phyloP scores from a whole-genome alignment of 2,329 filamentous ascomycete species.

The Ascochyta fabae region DNA sequence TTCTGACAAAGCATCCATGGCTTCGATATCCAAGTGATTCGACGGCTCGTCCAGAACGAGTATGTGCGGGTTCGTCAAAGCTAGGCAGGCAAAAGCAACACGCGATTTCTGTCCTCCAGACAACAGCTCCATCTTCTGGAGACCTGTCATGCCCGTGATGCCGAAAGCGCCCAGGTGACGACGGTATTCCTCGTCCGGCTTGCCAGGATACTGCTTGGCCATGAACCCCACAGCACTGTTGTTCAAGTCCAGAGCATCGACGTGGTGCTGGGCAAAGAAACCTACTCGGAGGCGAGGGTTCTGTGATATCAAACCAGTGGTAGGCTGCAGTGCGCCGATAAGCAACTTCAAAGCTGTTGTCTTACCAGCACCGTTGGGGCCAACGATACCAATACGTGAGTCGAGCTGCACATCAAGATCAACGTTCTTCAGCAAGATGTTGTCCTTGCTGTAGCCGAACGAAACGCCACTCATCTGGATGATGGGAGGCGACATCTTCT shows the following conservation, averaged over 20 bases:
- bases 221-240: constrained; percentile 94
- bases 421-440: constrained; percentile 80
- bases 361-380: constrained; percentile 97
- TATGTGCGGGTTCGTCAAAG: constrained; percentile 92
- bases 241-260: constrained; percentile 91
- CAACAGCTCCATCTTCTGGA: constrained; percentile 92
- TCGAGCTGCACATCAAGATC: constrained; percentile 97
- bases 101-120: constrained; percentile 98
- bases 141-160: constrained; percentile 89
- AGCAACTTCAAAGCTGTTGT: constrained; percentile 98
- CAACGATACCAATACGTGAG: constrained; percentile 98
- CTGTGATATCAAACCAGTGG: constrained; percentile 81
- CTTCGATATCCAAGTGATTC: constrained; percentile 98
- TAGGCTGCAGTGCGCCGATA: constrained; percentile 80
- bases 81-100: constrained; percentile 96
- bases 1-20: constrained; percentile 91
- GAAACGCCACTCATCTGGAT: constrained; percentile 94
- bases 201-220: constrained; percentile 88
- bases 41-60: constrained; percentile 97
- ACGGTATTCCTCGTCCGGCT: constrained; percentile 94
- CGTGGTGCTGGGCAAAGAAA: constrained; percentile 98
- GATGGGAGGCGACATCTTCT: constrained; percentile 96
- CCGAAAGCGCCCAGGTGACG: constrained; percentile 87
- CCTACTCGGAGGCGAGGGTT: constrained; percentile 88
- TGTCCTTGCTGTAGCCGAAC: constrained; percentile 86